Base-by-base conservation (phyloP, 2,329 filamentous ascomycete genomes). In the Trichoderma sp. region DNA sequence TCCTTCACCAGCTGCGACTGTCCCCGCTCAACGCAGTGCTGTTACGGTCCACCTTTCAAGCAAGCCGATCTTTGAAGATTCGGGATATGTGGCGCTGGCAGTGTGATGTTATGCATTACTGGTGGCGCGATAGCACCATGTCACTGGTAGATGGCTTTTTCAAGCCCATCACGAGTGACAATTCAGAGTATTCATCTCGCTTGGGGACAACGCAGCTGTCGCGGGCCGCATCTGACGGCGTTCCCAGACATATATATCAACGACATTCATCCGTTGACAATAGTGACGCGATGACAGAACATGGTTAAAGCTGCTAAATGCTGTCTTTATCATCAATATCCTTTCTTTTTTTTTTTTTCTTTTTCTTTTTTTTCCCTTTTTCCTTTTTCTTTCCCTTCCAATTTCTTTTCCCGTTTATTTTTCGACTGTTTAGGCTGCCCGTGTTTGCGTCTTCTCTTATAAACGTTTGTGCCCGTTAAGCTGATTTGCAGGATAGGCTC, bases 1-100 rank as follows among this genome's bases (percentile, higher is more conserved):
- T 88, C 3, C 78, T 87, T 14, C 83, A 87, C 59, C 81, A 83
- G 53, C 78, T 88, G 52, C 81, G 84, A 43, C 77, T 79, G 16
- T 85, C 83, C 3, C 78, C 83, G 0, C 73, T 86, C 68, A 81
- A 85, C 70, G 83, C 78, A 1, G 76, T 82, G 68, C 73, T 83
- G 2, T 77, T 87, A 8, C 81, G 83, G 70, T 74, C 73, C 8
- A 76, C 73, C 3, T 80, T 80, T 68, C 70, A 73, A 56, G 73
- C 71, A 40, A 76, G 71, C 57, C 71, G 72, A 7, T 73, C 72
- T 11, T 72, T 81, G 13, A 74, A 74, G 37, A 80, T 81, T n/a
- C 73, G 74, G 5, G 78, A 81, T 52, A 64, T 71, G 35, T 73
- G 73, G 71, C 75, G 75, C 19, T 81, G 80, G 80, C 79, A 81